Evolutionary conservation across 2,329 filamentous ascomycete species (phyloP).

Genomic region (Apiospora kogelbergensis): DNA sequence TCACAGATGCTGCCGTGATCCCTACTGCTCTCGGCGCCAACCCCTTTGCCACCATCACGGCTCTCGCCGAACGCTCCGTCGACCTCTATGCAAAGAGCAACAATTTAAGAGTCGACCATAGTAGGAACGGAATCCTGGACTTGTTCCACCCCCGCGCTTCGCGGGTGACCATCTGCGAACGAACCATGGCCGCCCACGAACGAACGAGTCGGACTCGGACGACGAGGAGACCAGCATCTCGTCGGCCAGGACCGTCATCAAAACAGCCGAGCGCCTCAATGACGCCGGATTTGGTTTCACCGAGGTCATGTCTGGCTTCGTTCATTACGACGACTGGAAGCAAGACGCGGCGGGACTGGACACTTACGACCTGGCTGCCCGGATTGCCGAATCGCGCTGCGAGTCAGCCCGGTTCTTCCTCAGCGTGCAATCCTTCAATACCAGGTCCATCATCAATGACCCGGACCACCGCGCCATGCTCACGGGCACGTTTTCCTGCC

Average conservation of each 20-base stretch:
- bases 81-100: constrained; percentile 45
- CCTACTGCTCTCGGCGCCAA: constrained; percentile 65
- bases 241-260: constrained; percentile 38
- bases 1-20: constrained; percentile 61
- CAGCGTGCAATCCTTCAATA: constrained; percentile 57
- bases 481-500: constrained; percentile 60
- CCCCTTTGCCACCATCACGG: constrained; percentile 68
- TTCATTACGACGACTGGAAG: constrained; percentile 43
- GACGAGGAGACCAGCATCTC: constrained; percentile 38
- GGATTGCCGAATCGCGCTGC: constrained; percentile 51
- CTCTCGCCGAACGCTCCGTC: constrained; percentile 64
- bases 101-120: constrained; percentile 43
- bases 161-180: background rate
- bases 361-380: constrained; percentile 54
- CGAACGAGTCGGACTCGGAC: constrained; percentile 19
- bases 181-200: background rate
- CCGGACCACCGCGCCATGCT: constrained; percentile 52
- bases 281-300: constrained; percentile 58
- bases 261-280: constrained; percentile 41
- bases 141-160: constrained; percentile 52
- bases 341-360: constrained; percentile 31
- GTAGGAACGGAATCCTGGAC: constrained; percentile 49
- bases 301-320: constrained; percentile 64
- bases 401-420: constrained; percentile 60
- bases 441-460: constrained; percentile 44